These are phyloP conservation scores for Nigrospora sphaerica DNA, from an alignment of 2,329 filamentous ascomycete species.

Conservation along the genomic window DNA sequence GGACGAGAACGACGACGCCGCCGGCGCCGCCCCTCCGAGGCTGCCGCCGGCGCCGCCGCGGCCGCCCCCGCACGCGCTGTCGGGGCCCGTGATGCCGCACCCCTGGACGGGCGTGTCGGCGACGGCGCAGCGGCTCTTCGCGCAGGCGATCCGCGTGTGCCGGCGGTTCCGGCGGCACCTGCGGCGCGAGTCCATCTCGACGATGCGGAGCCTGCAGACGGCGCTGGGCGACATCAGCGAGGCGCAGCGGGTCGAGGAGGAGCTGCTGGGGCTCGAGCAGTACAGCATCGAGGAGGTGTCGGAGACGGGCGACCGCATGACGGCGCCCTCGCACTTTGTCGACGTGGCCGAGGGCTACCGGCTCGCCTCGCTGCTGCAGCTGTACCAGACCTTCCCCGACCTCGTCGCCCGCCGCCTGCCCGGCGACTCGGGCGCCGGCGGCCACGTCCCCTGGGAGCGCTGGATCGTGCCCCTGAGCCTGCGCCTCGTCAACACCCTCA, in stretches of 20 bases:
- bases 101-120: constrained; percentile 31
- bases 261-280: constrained; percentile 23
- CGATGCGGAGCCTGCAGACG: constrained; percentile 14
- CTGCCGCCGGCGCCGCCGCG: not conserved
- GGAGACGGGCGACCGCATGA: constrained; percentile 20
- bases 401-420: constrained; percentile 21
- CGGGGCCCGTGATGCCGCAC: constrained; percentile 16
- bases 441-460: constrained; percentile 23
- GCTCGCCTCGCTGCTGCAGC: constrained; percentile 27
- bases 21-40: constrained; percentile 3
- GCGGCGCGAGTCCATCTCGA: constrained; percentile 12
- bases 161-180: constrained; percentile 22
- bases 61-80: not conserved
- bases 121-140: constrained; percentile 22
- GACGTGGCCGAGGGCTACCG: constrained; percentile 29
- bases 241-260: constrained; percentile 25
- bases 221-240: constrained; percentile 22
- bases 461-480: constrained; percentile 28
- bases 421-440: constrained; percentile 4
- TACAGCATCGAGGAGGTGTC: constrained; percentile 9
- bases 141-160: constrained; percentile 26
- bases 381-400: constrained; percentile 31
- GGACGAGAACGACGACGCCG: constrained; percentile 17
- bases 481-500: constrained; percentile 22
- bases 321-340: constrained; percentile 21